Percentiles rank a stretch among this genome's conserved stretches.
Evolutionary conservation across 176 grass and related monocot genomes (phyloP).

Genomic region (Cenchrus purpureus): DNA sequence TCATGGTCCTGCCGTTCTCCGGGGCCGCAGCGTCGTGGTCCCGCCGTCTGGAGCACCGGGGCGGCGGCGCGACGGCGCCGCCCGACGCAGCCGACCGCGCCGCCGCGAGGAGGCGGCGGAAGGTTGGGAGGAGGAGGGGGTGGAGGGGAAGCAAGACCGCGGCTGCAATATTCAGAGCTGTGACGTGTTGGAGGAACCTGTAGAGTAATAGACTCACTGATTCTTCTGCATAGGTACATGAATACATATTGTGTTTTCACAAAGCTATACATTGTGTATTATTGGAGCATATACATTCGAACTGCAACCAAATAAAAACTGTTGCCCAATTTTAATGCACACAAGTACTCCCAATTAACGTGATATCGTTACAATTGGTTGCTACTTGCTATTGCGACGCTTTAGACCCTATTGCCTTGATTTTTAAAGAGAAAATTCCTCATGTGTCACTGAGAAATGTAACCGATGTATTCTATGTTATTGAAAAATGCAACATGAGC

Average conservation of each 20-base stretch:
- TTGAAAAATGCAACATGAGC: no score
- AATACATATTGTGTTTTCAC: not conserved
- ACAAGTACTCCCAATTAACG: no score
- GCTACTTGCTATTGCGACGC: no score
- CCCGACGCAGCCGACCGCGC: not conserved
- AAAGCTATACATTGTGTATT: not conserved
- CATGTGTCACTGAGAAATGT: no score
- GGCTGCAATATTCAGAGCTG: not conserved
- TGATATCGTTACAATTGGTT: no score
- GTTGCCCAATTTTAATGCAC: no score
- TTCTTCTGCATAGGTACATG: not conserved
- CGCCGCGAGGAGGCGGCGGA: not conserved
- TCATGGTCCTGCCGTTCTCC: conserved; percentile 48
- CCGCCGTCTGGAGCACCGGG: not conserved
- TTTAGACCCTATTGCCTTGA: no score
- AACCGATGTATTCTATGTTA: no score
- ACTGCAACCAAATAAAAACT: no score
- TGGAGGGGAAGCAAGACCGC: conserved; percentile 7
- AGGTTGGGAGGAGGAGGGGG: not conserved
- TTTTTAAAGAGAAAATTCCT: no score
- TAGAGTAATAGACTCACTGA: not conserved
- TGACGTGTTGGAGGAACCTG: conserved; percentile 4
- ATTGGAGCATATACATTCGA: no score
- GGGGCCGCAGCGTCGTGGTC: not conserved
- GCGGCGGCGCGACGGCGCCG: not conserved